Evolutionary conservation across 1,284 basidiomycete genomes (phyloP).

Genomic region (Moesziomyces sp.): DNA sequence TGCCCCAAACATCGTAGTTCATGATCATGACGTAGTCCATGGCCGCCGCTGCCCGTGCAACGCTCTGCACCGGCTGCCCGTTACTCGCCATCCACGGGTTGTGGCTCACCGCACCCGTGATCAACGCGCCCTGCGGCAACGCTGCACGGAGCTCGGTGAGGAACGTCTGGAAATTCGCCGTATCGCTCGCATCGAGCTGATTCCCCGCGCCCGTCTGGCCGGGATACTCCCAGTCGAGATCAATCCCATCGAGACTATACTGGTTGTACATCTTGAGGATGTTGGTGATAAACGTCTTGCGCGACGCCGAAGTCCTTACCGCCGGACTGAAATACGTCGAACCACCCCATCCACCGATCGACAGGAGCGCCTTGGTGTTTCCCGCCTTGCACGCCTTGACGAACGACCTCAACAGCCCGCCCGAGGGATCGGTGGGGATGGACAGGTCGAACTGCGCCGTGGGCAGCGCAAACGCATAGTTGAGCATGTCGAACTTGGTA

Average conservation of each 20-base stretch:
- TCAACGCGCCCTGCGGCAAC: conserved; percentile 69
- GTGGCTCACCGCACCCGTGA: conserved; percentile 55
- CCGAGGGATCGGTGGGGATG: conserved; percentile 35
- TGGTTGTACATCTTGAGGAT: conserved; percentile 69
- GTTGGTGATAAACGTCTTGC: conserved; percentile 40
- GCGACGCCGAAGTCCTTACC: conserved; percentile 28
- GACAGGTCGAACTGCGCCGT: conserved; percentile 33
- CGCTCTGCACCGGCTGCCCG: conserved; percentile 48
- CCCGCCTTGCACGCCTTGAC: conserved; percentile 46
- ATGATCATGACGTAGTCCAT: conserved; percentile 62
- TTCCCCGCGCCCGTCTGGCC: conserved; percentile 17
- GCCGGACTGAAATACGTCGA: conserved; percentile 53
- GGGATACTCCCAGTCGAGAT: conserved; percentile 73
- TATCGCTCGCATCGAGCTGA: conserved; percentile 61
- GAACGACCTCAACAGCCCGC: conserved; percentile 30
- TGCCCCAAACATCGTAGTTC: conserved; percentile 64
- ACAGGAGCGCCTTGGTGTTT: conserved; percentile 47
- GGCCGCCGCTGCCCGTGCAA: conserved; percentile 40
- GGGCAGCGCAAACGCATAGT: conserved; percentile 61
- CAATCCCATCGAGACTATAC: conserved; percentile 73
- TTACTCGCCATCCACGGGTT: conserved; percentile 40
- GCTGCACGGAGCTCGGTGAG: conserved; percentile 67
- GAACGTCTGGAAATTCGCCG: conserved; percentile 59
- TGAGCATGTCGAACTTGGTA: conserved; percentile 55
- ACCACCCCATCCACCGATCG: conserved; percentile 57